Conservation (phyloP, 2,329 filamentous ascomycete species). For the Diaporthe batatas region DNA sequence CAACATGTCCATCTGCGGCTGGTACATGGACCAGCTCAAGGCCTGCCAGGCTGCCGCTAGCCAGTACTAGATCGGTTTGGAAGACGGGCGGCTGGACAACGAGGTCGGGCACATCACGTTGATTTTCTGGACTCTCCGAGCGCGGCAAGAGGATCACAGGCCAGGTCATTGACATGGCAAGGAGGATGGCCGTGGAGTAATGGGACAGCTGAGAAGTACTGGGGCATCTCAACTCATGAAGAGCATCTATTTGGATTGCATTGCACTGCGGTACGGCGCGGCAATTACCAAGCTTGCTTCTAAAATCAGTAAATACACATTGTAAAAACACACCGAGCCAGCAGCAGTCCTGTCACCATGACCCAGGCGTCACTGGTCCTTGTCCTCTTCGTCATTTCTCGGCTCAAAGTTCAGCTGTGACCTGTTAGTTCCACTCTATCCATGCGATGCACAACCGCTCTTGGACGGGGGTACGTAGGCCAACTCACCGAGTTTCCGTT, state of each 20-base stretch:
- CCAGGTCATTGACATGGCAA: not conserved
- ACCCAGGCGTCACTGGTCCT: slow-evolving; percentile 41
- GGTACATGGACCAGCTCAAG: slow-evolving; percentile 98
- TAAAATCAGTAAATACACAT: slow-evolving; percentile 28
- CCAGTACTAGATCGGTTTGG: slow-evolving; percentile 68
- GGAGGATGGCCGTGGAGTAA: not conserved
- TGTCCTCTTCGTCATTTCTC: slow-evolving; percentile 69
- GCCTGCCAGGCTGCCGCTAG: slow-evolving; percentile 84
- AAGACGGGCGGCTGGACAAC: not conserved
- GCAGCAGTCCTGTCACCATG: not conserved
- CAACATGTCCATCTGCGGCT: slow-evolving; percentile 95
- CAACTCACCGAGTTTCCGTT: slow-evolving; percentile 89
- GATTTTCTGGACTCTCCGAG: not conserved
- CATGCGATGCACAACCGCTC: not conserved
- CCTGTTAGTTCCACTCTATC: slow-evolving; percentile 47
- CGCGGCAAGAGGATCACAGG: not conserved
- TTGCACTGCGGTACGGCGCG: slow-evolving; percentile 30
- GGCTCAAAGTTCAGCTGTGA: slow-evolving; percentile 77
- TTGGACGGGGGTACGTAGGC: not conserved
- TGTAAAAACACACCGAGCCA: not conserved
- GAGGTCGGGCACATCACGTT: not conserved
- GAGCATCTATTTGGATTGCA: slow-evolving; percentile 13
- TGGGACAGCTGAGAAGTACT: slow-evolving; percentile 1
- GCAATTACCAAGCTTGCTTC: slow-evolving; percentile 23
- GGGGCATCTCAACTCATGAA: slow-evolving; percentile 38